Evolutionary conservation across 768 basidiomycete genomes (phyloP), one percentile per base, ranked within the genome.

Genomic region (Boletus rubropictus): DNA sequence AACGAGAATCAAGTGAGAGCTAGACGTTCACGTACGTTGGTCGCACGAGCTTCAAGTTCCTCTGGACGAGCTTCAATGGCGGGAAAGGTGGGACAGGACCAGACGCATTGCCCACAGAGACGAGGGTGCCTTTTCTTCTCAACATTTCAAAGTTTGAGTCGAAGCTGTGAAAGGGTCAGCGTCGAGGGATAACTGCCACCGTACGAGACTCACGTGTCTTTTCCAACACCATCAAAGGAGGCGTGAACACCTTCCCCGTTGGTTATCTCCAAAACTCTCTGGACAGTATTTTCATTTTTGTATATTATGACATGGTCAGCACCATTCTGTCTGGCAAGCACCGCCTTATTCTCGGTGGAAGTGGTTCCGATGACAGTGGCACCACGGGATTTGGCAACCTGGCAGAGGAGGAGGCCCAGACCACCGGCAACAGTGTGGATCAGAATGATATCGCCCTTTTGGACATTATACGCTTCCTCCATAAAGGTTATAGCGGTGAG

Each of bases 171-270:
- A 44, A 47, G 14, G 20, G 35, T 57, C 42, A 48, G 37, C 21
- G 49, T 39, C 8, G 14, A 24, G 42, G 36, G 47, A 31, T 10
- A 46, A 20, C 33, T 24, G 25, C 11, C 5, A 22, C 21, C 1
- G 9, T 9, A 25, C 5, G 14, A 29, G 18, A 73, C 86, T 48
- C 68, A 94, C 79, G 93, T 97, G 63, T 91, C 88, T 71, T 89
- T 94, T 2, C 95, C 95, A n/a, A 99, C 91, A 24, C 95, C 95
- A 58, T 99, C 95, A 58, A 86, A 95, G 20, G 91, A 78, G 14
- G 81, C 94, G 52, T 95, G 79, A 5, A 92, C 88, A 14, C 90
- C 89, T 54, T 82, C 74, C 7, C 87, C 88, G 34, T 80, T 79
- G 0, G 90, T 91, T 44, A 91, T 66, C 56, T 86, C 81, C 44